These are phyloP conservation scores for Fibroporia radiculosa DNA, from an alignment of 768 basidiomycete species.

Conservation along the genomic window DNA sequence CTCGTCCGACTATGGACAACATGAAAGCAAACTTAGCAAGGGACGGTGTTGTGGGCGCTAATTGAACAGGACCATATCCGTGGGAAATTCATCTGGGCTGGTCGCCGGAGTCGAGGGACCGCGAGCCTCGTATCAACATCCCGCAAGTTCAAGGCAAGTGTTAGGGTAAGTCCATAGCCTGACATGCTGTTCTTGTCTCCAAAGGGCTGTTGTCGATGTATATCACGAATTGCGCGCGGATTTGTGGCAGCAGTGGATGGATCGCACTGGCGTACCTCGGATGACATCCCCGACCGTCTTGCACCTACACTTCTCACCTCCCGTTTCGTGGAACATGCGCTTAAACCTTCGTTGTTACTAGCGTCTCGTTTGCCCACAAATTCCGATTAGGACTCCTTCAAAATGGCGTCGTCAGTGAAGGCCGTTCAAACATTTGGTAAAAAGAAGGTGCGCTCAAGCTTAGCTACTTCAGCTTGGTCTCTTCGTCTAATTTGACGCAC, in stretches of 20 bases:
- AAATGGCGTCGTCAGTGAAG: slow-evolving; percentile 70
- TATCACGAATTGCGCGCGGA: too few relatives aligned
- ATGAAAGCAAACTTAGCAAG: slow-evolving; percentile 11
- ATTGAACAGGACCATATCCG: not conserved
- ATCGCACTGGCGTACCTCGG: slow-evolving; percentile 27
- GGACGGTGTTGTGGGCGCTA: not conserved
- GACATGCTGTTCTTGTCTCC: slow-evolving; percentile 4
- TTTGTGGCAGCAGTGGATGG: slow-evolving; percentile 26
- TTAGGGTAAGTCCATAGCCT: too few relatives aligned
- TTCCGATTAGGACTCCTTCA: slow-evolving; percentile 22
- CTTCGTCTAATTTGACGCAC: slow-evolving; percentile 1
- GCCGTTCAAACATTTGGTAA: slow-evolving; percentile 99
- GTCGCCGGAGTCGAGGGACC: slow-evolving; percentile 2
- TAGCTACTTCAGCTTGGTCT: not conserved
- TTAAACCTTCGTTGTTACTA: not conserved
- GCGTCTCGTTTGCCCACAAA: slow-evolving; percentile 16
- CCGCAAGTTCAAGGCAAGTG: slow-evolving; percentile 10
- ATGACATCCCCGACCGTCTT: slow-evolving; percentile 25
- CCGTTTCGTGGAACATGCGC: not conserved
- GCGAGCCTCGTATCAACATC: slow-evolving; percentile 10
- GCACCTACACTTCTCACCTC: slow-evolving; percentile 18
- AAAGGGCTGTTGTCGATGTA: slow-evolving; percentile 18
- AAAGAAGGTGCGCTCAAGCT: slow-evolving; percentile 74
- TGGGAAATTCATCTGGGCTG: slow-evolving; percentile 2
- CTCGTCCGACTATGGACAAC: slow-evolving; percentile 18